Conservation (phyloP, 2,329 filamentous ascomycete genomes). For the Byssoonygena ceratinophila region DNA sequence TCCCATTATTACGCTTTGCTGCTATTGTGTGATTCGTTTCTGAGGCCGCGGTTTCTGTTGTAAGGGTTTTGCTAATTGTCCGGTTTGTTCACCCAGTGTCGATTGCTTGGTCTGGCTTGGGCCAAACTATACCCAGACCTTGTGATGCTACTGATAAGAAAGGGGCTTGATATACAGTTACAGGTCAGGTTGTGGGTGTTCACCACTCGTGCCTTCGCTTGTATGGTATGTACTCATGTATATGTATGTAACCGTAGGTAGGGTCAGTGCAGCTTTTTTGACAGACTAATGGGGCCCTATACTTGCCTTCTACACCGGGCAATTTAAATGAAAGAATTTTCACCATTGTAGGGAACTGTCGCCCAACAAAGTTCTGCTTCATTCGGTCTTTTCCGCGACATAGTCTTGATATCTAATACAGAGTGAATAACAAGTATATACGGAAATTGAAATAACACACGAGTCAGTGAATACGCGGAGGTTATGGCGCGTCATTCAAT, state of each 20-base stretch:
- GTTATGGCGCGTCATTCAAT: too few species aligned
- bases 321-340: not conserved
- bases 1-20: slow-evolving; percentile 2
- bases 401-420: too few species aligned
- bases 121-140: not conserved
- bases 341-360: not conserved
- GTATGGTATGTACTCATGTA: slow-evolving; percentile 5
- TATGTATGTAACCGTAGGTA: slow-evolving; percentile 11
- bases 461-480: not conserved
- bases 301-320: not conserved
- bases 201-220: not conserved
- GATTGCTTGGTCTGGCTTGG: not conserved
- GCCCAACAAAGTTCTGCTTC: not conserved
- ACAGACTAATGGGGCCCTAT: not conserved
- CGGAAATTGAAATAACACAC: too few species aligned
- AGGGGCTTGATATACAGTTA: not conserved
- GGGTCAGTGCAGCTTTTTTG: slow-evolving; percentile 7
- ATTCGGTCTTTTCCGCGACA: not conserved
- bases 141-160: not conserved
- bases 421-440: not conserved
- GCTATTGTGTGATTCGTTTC: not conserved
- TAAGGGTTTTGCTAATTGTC: slow-evolving; percentile 1
- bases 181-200: not conserved
- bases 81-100: not conserved
- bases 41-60: not conserved